Conservation (phyloP, 768 basidiomycete species). For the Rhodotorula graminis region DNA sequence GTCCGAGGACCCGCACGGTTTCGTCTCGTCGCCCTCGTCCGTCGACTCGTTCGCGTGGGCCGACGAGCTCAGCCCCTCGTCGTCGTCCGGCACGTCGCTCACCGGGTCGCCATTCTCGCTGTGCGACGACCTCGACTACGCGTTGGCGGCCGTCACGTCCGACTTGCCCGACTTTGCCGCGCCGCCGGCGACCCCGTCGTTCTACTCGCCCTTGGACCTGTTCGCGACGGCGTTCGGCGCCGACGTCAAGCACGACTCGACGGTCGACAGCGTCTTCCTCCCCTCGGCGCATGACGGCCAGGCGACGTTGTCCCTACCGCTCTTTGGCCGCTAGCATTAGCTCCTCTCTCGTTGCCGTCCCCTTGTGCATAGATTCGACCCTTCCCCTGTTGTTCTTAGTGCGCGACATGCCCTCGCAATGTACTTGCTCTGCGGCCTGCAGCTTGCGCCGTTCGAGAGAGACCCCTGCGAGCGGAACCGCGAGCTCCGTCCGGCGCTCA, state of each 20-base stretch:
- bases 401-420: too few relatives aligned
- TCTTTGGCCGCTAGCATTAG: neutral
- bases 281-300: neutral
- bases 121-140: slow-evolving; percentile 2
- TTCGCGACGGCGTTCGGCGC: neutral
- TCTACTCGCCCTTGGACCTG: neutral
- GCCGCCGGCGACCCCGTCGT: neutral
- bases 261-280: neutral
- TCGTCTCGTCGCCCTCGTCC: neutral
- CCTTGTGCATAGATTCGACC: neutral
- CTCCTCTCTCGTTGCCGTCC: neutral
- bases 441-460: too few relatives aligned
- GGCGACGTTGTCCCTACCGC: slow-evolving; percentile 8
- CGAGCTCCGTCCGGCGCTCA: too few relatives aligned
- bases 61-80: neutral
- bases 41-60: neutral
- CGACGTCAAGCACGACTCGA: neutral
- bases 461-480: too few relatives aligned
- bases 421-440: too few relatives aligned
- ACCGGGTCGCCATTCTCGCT: slow-evolving; percentile 9
- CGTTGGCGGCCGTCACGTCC: neutral
- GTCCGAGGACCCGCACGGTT: neutral
- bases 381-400: neutral
- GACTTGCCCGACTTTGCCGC: neutral
- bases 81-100: neutral